These are phyloP conservation scores for Schwanniomyces pseudopolymorphus DNA, from an alignment of 805 yeast genomes.

Conservation along the genomic window DNA sequence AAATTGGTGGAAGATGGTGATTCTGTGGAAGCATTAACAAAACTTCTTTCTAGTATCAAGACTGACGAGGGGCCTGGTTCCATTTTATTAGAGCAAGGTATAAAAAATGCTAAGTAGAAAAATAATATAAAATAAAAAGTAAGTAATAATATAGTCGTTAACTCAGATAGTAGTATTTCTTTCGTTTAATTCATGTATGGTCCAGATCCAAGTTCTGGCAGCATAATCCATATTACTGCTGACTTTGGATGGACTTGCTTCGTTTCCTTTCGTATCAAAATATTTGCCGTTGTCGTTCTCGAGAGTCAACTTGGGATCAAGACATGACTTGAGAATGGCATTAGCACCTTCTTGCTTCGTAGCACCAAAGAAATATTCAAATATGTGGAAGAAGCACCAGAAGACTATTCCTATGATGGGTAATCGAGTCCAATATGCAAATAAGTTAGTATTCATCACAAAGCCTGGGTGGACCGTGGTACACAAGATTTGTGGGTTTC, in stretches of 20 bases:
- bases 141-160: not conserved
- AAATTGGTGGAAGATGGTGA: slow-evolving; percentile 2
- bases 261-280: slow-evolving; percentile 59
- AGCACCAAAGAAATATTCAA: slow-evolving; percentile 70
- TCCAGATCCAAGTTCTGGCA: slow-evolving; percentile 79
- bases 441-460: slow-evolving; percentile 77
- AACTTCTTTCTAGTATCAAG: slow-evolving; percentile 3
- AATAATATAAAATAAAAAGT: too few species aligned
- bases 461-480: slow-evolving; percentile 80
- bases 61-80: slow-evolving; percentile 7
- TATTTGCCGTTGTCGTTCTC: slow-evolving; percentile 70
- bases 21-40: slow-evolving; percentile 2
- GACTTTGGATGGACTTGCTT: slow-evolving; percentile 54
- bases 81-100: slow-evolving; percentile 7
- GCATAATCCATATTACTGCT: slow-evolving; percentile 60
- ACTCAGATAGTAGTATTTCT: slow-evolving; percentile 32
- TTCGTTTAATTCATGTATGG: slow-evolving; percentile 56
- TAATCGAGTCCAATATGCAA: slow-evolving; percentile 72
- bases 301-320: slow-evolving; percentile 49
- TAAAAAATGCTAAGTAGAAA: slow-evolving; percentile 3
- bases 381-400: slow-evolving; percentile 68
- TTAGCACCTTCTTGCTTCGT: slow-evolving; percentile 69
- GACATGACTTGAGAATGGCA: slow-evolving; percentile 62
- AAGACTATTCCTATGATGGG: slow-evolving; percentile 77
- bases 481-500: slow-evolving; percentile 64